Base-by-base conservation (phyloP, 1,284 basidiomycete species). In the Ganoderma sinense region DNA sequence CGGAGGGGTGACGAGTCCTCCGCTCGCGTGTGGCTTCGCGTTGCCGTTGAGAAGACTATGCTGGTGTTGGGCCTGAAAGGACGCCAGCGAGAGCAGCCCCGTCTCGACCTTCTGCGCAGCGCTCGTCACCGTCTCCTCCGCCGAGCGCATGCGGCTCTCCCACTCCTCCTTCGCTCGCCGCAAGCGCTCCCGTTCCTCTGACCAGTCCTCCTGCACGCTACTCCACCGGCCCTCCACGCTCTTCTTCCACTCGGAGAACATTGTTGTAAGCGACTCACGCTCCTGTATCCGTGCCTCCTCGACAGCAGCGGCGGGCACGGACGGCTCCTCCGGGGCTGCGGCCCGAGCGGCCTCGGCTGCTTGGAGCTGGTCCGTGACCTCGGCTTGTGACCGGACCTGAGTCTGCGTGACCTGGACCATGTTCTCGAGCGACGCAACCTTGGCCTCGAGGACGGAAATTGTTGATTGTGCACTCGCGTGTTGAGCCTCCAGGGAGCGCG, bases 201-300 rank as follows among this genome's bases (percentile, higher is more conserved):
- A 87, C 95, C 96, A 96, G 63, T 93, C 92, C 74, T 94, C 91
- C 72, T 93, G 88, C 58, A 96, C 91, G 67, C 85, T 82, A 40
- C 84, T 86, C 94, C 94, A 97, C 68, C 92, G 89, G 8, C 91
- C 90, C 75, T 97, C 94, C 18, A 94, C 88, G 8, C 78, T 83
- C 77, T 88, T 91, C 79, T 90, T 91, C 90, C 89, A 92, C 71
- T 91, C 88, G 8, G 81, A 80, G 62, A 93, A 80, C 79, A 90
- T 86, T 29, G 83, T 79, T 1, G 85, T 87, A 45, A 91, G 78
- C 1, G 85, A 86, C 55, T 86, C 85, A 13, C 82, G 84, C 64
- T 83, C 83, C 45, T 79, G 74, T 45, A 77, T 77, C 3, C 77
- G 76, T 62, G 80, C 80, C 65, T 82, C 75, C 36, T 75, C 75